Percentiles rank a stretch among this genome's conserved stretches.
Evolutionary conservation across 2,329 filamentous ascomycete genomes (phyloP).

Genomic region (Monosporascus sp.): DNA sequence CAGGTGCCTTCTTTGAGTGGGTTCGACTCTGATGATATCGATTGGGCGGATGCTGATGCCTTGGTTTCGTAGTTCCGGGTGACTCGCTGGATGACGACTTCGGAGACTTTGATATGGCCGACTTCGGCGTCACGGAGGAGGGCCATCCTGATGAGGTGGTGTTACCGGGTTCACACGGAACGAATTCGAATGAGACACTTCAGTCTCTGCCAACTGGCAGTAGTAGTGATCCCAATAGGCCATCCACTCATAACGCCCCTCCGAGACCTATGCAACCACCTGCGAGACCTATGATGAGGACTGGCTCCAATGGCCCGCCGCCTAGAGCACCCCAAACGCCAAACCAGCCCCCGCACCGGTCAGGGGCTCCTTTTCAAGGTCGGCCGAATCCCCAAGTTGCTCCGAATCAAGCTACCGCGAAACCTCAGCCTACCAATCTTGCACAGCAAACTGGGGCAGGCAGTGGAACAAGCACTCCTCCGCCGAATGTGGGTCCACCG

Average conservation of each 20-base stretch:
- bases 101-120: conserved; percentile 69
- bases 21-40: conserved; percentile 38
- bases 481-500: conserved; percentile 22
- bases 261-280: conserved; percentile 34
- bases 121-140: conserved; percentile 66
- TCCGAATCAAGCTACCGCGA: conserved; percentile 2
- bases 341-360: conserved; percentile 25
- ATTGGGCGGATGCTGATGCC: conserved; percentile 29
- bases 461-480: conserved; percentile 23
- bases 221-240: conserved; percentile 20
- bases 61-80: conserved; percentile 26
- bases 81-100: conserved; percentile 27
- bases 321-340: conserved; percentile 32
- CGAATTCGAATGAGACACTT: conserved; percentile 24
- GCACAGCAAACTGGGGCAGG: conserved; percentile 20
- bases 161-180: conserved; percentile 37
- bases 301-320: conserved; percentile 25
- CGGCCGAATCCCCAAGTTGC: conserved; percentile 19
- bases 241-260: conserved; percentile 19
- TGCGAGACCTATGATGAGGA: conserved; percentile 25
- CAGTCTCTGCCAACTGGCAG: conserved; percentile 14
- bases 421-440: conserved; percentile 13
- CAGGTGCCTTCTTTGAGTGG: conserved; percentile 32
- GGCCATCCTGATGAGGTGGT: conserved; percentile 74
- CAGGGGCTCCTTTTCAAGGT: conserved; percentile 18